Conservation (phyloP, 2,329 filamentous ascomycete species). For the Hypoxylon sp. region DNA sequence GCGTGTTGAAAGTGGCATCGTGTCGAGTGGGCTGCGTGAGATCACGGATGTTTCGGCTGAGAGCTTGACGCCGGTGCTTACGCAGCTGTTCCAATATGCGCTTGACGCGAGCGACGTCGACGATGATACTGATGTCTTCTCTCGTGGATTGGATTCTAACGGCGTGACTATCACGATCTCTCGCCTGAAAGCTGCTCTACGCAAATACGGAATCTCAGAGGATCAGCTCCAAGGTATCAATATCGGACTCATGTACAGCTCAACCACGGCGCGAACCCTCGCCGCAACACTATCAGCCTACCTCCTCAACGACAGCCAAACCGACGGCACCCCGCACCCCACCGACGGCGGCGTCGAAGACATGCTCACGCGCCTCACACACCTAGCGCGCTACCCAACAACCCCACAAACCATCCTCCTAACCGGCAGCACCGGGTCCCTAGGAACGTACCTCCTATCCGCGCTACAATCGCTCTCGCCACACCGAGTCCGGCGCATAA, state of each 20-base stretch:
- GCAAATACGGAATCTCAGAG: slow-evolving; percentile 27
- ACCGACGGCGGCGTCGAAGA: slow-evolving; percentile 25
- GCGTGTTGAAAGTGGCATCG: slow-evolving; percentile 35
- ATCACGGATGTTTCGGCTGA: slow-evolving; percentile 26
- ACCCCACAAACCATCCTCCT: slow-evolving; percentile 21
- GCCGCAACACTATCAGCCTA: slow-evolving; percentile 20
- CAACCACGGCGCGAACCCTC: slow-evolving; percentile 17
- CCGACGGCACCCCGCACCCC: background rate
- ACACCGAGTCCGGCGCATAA: slow-evolving; percentile 20
- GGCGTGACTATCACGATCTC: slow-evolving; percentile 36
- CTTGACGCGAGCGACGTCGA: slow-evolving; percentile 29
- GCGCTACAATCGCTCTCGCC: slow-evolving; percentile 21
- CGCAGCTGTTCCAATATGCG: slow-evolving; percentile 34
- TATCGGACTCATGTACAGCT: slow-evolving; percentile 29
- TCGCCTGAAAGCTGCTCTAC: slow-evolving; percentile 39
- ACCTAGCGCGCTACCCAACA: background rate
- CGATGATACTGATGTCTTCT: slow-evolving; percentile 38
- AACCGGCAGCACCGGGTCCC: slow-evolving; percentile 29
- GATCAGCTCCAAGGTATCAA: slow-evolving; percentile 16
- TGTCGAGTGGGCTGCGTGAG: slow-evolving; percentile 28
- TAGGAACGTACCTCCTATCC: slow-evolving; percentile 31
- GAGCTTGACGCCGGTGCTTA: slow-evolving; percentile 34
- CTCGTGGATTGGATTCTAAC: slow-evolving; percentile 39
- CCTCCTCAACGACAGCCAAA: slow-evolving; percentile 6
- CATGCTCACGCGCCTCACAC: slow-evolving; percentile 25